Conservation (phyloP, 495 filamentous ascomycete species). For the Neurospora cerealis region DNA sequence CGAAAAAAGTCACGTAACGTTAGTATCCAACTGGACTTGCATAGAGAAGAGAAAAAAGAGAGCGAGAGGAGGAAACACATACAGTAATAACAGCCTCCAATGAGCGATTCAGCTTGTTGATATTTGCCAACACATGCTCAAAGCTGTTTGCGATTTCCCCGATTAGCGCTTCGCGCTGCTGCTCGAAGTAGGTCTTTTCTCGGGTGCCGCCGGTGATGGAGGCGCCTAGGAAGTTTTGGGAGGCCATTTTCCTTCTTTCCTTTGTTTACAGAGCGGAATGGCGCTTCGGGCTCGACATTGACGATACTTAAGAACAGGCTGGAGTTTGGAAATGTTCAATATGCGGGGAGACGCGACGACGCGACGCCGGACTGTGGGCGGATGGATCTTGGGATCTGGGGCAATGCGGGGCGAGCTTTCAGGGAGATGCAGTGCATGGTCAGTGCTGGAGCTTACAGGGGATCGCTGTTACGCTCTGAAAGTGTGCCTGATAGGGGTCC, state of each 20-base stretch:
- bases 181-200: conserved; percentile 57
- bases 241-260: conserved; percentile 17
- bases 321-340: not conserved
- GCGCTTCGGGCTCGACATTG: not conserved
- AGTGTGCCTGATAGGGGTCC: not conserved
- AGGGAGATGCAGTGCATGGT: not conserved
- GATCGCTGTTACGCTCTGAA: not conserved
- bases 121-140: conserved; percentile 89
- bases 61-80: conserved; percentile 15
- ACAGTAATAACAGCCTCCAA: conserved; percentile 89
- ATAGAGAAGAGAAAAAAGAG: not conserved
- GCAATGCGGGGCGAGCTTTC: not conserved
- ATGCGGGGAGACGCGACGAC: not conserved
- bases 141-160: conserved; percentile 79
- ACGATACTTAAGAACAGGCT: not conserved
- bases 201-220: conserved; percentile 19
- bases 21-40: not conserved
- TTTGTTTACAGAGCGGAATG: not conserved
- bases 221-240: conserved; percentile 20
- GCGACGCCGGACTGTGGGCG: not conserved
- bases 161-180: conserved; percentile 69
- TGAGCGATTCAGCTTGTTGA: conserved; percentile 89
- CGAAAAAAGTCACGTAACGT: not conserved
- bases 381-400: not conserved
- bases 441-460: not conserved